phyloP scores from a whole-genome alignment of 2,329 filamentous ascomycete species.

The Zymoseptoria pseudotritici region DNA sequence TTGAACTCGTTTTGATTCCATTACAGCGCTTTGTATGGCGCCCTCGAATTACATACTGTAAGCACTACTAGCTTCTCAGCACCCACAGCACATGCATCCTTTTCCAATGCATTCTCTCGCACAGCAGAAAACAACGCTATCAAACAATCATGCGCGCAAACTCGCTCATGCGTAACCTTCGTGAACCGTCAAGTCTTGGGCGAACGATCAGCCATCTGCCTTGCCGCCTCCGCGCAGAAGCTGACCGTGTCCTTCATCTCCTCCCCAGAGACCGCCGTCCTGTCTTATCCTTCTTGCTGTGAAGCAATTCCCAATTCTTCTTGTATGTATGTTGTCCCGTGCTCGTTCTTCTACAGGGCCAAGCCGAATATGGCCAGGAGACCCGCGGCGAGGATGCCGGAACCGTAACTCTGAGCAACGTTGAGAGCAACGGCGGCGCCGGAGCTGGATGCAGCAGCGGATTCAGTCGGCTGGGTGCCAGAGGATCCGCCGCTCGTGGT shows the following conservation, averaged over 20 bases:
- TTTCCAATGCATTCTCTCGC: background rate
- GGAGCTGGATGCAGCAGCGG: constrained; percentile 24
- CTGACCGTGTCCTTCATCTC: background rate
- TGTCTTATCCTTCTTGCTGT: background rate
- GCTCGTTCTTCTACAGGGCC: constrained; percentile 40
- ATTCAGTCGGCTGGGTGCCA: constrained; percentile 12
- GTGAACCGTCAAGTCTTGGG: constrained; percentile 1
- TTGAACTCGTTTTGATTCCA: background rate
- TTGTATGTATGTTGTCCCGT: background rate
- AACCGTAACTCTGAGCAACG: constrained; percentile 44
- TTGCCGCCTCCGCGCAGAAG: background rate
- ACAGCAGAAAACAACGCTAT: background rate
- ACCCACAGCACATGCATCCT: background rate
- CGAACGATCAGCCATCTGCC: background rate
- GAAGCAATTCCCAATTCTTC: background rate
- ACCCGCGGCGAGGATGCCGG: constrained; percentile 41
- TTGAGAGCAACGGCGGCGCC: constrained; percentile 41
- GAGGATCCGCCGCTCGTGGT: constrained; percentile 27
- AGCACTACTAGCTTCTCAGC: background rate
- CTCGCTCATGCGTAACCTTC: constrained; percentile 1
- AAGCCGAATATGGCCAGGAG: constrained; percentile 51
- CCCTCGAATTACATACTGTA: background rate
- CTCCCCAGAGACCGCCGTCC: background rate
- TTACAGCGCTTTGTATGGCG: background rate
- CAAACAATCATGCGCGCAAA: background rate